These are phyloP conservation scores for Acarospora socialis DNA, from an alignment of 2,329 filamentous ascomycete genomes.

Conservation along the genomic window DNA sequence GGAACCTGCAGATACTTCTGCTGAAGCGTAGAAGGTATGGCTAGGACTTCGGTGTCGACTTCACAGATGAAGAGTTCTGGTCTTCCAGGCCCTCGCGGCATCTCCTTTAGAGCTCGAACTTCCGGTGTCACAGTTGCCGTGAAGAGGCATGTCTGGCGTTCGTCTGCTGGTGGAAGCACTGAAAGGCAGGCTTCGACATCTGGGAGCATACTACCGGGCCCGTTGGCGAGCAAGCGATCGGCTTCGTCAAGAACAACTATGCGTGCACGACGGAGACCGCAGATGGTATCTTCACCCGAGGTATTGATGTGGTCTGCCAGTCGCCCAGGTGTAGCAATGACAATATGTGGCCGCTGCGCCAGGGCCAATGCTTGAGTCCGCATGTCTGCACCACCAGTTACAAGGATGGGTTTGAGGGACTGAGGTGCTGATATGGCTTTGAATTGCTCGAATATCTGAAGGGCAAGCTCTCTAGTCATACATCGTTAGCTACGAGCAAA, in stretches of 20 bases:
- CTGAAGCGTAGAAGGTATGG: constrained; percentile 64
- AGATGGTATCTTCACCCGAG: constrained; percentile 81
- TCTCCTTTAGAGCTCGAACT: constrained; percentile 70
- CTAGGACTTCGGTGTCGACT: constrained; percentile 56
- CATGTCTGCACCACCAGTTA: constrained; percentile 91
- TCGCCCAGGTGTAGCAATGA: constrained; percentile 87
- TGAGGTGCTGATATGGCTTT: constrained; percentile 82
- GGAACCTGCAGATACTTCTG: constrained; percentile 82
- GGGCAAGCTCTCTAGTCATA: constrained; percentile 59
- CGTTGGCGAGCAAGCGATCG: constrained; percentile 66
- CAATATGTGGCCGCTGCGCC: constrained; percentile 68
- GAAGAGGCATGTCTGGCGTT: constrained; percentile 89
- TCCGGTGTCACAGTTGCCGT: constrained; percentile 92
- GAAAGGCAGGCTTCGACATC: constrained; percentile 82
- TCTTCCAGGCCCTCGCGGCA: constrained; percentile 54
- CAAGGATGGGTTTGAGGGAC: constrained; percentile 71
- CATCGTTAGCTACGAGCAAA: neutral
- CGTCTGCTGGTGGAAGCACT: constrained; percentile 58
- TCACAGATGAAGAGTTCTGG: constrained; percentile 80
- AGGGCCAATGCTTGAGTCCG: constrained; percentile 75
- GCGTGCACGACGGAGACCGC: constrained; percentile 61
- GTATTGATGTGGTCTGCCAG: constrained; percentile 86
- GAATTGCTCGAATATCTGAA: constrained; percentile 95
- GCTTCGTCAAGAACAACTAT: constrained; percentile 94
- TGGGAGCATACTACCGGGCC: constrained; percentile 76